These are phyloP conservation scores for Leccinum griseonigrum DNA, from an alignment of 1,284 basidiomycete species.

Conservation along the genomic window DNA sequence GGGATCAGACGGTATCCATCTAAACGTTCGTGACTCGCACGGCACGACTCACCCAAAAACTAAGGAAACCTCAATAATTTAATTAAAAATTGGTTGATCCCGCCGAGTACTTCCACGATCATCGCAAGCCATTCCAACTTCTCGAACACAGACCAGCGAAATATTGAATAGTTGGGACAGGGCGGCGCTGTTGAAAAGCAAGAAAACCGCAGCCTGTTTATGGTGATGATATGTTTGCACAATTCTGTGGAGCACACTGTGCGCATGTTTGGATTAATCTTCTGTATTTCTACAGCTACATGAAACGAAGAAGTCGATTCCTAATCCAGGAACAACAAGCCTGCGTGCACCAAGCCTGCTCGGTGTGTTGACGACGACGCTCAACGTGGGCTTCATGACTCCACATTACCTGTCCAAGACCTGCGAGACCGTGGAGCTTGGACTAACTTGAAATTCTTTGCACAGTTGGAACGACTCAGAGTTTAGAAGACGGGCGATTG, in stretches of 20 bases:
- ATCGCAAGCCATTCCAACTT: not conserved
- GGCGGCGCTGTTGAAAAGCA: not conserved
- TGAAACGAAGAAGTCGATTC: not conserved
- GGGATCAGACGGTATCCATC: not conserved
- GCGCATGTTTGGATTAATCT: not conserved
- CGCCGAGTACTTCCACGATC: too few species aligned
- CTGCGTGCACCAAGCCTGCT: not conserved
- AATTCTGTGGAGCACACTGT: not conserved
- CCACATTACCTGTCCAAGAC: not conserved
- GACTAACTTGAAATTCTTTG: not conserved
- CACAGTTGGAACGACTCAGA: not conserved
- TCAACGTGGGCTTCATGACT: not conserved
- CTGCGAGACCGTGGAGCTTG: not conserved
- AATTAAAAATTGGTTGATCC: not conserved
- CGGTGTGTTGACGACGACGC: not conserved
- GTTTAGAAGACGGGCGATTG: not conserved
- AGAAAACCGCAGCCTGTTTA: not conserved
- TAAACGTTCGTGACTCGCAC: not conserved
- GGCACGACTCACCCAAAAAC: not conserved
- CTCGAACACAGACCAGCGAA: not conserved
- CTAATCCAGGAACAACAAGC: not conserved
- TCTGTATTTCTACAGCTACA: not conserved
- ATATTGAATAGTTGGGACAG: not conserved
- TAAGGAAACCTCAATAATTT: not conserved
- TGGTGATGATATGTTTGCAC: not conserved